These are phyloP conservation scores for Pythium aphanidermatum DNA, from an alignment of 352 stramenopile species.

Conservation along the genomic window DNA sequence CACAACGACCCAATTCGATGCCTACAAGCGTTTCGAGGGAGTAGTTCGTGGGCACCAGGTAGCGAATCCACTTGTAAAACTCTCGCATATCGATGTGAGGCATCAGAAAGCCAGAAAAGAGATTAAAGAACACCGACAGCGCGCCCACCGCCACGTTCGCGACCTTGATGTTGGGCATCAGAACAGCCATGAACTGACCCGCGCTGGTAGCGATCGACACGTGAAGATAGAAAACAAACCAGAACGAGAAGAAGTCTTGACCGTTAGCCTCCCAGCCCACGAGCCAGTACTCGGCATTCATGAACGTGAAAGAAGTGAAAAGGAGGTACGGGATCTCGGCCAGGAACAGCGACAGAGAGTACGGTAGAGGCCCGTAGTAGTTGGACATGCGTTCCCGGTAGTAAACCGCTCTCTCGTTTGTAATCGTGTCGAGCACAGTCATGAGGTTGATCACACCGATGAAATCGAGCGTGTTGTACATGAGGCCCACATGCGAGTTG, in stretches of 20 bases:
- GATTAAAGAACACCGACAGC: slow-evolving; percentile 40
- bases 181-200: slow-evolving; percentile 35
- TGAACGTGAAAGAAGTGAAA: slow-evolving; percentile 23
- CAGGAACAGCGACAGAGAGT: slow-evolving; percentile 31
- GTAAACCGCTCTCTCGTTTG: slow-evolving; percentile 22
- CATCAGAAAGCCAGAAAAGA: slow-evolving; percentile 36
- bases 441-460: slow-evolving; percentile 41
- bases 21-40: slow-evolving; percentile 25
- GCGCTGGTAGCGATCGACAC: slow-evolving; percentile 29
- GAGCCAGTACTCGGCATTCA: slow-evolving; percentile 44
- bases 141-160: slow-evolving; percentile 42
- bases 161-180: slow-evolving; percentile 50
- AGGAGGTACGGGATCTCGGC: slow-evolving; percentile 38
- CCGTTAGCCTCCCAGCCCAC: slow-evolving; percentile 25
- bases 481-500: slow-evolving; percentile 61
- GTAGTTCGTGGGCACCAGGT: slow-evolving; percentile 32
- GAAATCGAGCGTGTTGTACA: slow-evolving; percentile 72
- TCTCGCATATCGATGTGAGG: slow-evolving; percentile 25
- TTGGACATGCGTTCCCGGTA: slow-evolving; percentile 40
- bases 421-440: slow-evolving; percentile 23
- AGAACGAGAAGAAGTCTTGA: slow-evolving; percentile 34
- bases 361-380: slow-evolving; percentile 40
- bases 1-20: slow-evolving; percentile 20
- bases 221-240: slow-evolving; percentile 39
- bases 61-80: slow-evolving; percentile 41